These are phyloP conservation scores for Eutypa lata DNA, from an alignment of 2,329 filamentous ascomycete species.

Conservation along the genomic window DNA sequence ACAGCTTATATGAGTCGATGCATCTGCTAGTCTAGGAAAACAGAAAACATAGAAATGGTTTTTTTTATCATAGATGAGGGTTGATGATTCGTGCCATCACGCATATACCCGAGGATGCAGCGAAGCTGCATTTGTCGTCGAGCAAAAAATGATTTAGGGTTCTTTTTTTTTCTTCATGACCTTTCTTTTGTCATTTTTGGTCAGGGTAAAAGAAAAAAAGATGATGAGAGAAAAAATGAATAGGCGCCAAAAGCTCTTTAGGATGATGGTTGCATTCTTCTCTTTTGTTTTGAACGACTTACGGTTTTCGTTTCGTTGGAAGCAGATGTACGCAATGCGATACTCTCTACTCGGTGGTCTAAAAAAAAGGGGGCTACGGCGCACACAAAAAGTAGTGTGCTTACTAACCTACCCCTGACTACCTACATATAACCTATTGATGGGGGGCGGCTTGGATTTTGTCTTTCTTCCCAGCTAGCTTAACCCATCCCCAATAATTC, in stretches of 20 bases:
- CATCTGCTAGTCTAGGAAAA: conserved; percentile 4
- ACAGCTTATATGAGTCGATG: conserved; percentile 12
- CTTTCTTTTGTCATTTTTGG: not conserved
- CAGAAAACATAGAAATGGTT: conserved; percentile 5
- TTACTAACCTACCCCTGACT: not conserved
- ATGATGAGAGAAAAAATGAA: not conserved
- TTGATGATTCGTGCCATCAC: conserved; percentile 2
- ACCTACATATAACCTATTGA: not conserved
- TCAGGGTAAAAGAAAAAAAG: not conserved
- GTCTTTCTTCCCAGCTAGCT: no score
- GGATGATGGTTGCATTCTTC: not conserved
- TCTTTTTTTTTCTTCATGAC: no score
- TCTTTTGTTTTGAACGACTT: not conserved
- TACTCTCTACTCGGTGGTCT: not conserved
- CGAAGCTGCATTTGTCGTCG: conserved; percentile 6
- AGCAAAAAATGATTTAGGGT: not conserved
- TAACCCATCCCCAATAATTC: no score
- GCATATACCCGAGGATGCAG: conserved; percentile 10
- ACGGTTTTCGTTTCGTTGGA: not conserved
- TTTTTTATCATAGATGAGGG: conserved; percentile 15
- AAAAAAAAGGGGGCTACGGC: not conserved
- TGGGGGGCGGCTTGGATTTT: no score
- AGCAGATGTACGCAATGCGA: not conserved
- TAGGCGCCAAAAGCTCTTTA: not conserved
- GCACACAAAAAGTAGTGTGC: not conserved